Conservation (phyloP, 139 green algal species). For the Volvox reticuliferus region DNA sequence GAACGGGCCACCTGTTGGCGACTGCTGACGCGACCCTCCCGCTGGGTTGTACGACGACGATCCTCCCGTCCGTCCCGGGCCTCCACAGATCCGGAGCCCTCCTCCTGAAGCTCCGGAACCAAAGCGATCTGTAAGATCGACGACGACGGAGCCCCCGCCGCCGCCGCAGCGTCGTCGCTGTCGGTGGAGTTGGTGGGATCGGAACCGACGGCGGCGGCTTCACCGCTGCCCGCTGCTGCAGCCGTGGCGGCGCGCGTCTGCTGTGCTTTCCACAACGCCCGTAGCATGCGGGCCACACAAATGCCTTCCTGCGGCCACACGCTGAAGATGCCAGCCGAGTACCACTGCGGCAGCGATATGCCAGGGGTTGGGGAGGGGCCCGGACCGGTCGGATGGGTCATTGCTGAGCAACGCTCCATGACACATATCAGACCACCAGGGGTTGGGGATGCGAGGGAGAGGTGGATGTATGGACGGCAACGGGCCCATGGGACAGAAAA, state of each 20-base stretch:
- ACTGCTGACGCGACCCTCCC: not conserved
- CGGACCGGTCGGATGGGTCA: too few relatives aligned
- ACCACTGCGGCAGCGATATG: not conserved
- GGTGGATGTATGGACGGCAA: too few relatives aligned
- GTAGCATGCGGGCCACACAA: conserved; percentile 14
- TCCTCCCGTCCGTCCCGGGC: not conserved
- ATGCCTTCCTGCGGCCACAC: conserved; percentile 17
- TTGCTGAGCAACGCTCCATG: too few relatives aligned
- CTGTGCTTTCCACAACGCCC: conserved; percentile 35
- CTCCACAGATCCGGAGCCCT: not conserved
- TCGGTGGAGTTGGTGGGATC: not conserved
- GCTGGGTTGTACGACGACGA: not conserved
- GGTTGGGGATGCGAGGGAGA: too few relatives aligned
- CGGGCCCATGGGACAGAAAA: not conserved
- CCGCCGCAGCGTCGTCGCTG: not conserved
- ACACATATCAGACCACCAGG: too few relatives aligned
- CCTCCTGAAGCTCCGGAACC: conserved; percentile 17
- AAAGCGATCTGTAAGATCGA: not conserved
- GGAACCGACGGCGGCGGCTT: not conserved
- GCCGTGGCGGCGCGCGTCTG: not conserved
- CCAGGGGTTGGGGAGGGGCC: not conserved
- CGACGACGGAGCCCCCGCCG: not conserved
- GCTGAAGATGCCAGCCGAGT: not conserved
- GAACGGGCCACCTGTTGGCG: not conserved
- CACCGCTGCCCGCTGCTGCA: not conserved